Percentiles rank a stretch among this genome's conserved stretches.
Evolutionary conservation across 441 rosid species (phyloP).

Genomic region (Oxalis stricta): DNA sequence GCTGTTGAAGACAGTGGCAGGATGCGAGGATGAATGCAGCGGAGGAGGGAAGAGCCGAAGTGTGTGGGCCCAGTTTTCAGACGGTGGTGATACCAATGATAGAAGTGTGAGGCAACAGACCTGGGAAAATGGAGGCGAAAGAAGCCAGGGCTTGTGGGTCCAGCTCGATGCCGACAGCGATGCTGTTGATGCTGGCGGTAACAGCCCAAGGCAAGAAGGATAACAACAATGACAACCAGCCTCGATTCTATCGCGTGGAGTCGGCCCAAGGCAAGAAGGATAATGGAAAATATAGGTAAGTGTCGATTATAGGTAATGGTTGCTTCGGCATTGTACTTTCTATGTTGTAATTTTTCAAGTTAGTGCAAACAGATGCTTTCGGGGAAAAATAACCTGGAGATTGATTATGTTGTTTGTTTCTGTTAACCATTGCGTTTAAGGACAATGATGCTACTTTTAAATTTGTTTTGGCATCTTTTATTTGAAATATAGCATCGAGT

Average conservation of each 20-base stretch:
- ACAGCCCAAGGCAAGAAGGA: conserved; percentile 55
- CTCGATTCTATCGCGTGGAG: too few relatives aligned
- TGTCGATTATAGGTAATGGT: too few relatives aligned
- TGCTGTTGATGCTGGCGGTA: conserved; percentile 28
- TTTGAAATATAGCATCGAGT: too few relatives aligned
- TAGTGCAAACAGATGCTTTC: too few relatives aligned
- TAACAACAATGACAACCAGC: too few relatives aligned
- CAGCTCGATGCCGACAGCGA: conserved; percentile 31
- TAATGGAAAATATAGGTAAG: background rate
- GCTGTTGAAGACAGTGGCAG: conserved; percentile 42
- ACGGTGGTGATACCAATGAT: conserved; percentile 43
- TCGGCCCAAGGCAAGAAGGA: conserved; percentile 56
- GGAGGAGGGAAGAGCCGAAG: conserved; percentile 44
- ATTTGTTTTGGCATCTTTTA: too few relatives aligned
- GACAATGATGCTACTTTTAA: too few relatives aligned
- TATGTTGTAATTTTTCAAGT: too few relatives aligned
- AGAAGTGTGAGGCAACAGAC: conserved; percentile 37
- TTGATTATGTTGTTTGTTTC: too few relatives aligned
- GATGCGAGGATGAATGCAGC: conserved; percentile 41
- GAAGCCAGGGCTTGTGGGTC: conserved; percentile 52
- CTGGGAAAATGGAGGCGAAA: conserved; percentile 61
- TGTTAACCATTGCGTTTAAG: too few relatives aligned
- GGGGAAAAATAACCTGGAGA: too few relatives aligned
- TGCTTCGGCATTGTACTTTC: too few relatives aligned
- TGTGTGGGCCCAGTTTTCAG: conserved; percentile 54